Evolutionary conservation across 2,329 filamentous ascomycete genomes (phyloP).

Genomic region (Arthrobotrys pseudoclavata): DNA sequence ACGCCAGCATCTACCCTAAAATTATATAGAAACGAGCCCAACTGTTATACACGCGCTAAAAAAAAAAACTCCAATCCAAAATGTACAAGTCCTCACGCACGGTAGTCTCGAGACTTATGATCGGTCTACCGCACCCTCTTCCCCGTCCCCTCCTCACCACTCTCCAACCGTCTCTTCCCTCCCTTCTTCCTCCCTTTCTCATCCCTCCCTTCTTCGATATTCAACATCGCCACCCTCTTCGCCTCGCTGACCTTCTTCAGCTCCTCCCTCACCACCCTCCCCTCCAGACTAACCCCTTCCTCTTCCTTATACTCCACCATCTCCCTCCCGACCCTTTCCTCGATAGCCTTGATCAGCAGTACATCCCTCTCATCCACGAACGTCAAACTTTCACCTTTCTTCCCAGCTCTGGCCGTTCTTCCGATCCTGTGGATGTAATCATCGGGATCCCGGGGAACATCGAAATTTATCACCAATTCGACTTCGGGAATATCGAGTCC

Average conservation of each 20-base stretch:
- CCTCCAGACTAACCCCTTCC: conserved; percentile 94
- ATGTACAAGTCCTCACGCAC: no score
- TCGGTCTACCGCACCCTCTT: conserved; percentile 67
- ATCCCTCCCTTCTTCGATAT: conserved; percentile 92
- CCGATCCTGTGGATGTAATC: conserved; percentile 98
- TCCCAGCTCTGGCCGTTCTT: conserved; percentile 91
- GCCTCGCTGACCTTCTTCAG: conserved; percentile 94
- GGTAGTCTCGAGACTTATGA: neutral
- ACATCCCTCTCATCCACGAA: conserved; percentile 95
- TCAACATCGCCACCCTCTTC: conserved; percentile 89
- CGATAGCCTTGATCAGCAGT: conserved; percentile 88
- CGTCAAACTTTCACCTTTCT: conserved; percentile 84
- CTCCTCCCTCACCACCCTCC: conserved; percentile 83
- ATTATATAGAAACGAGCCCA: neutral
- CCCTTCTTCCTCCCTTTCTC: conserved; percentile 80
- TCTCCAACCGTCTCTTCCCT: conserved; percentile 68
- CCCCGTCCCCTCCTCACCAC: conserved; percentile 67
- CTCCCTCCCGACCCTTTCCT: conserved; percentile 81
- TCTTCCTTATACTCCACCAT: conserved; percentile 85
- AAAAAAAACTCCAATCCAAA: conserved; percentile 42
- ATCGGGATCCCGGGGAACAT: conserved; percentile 93
- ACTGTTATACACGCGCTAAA: conserved; percentile 41
- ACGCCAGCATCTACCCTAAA: conserved; percentile 41
- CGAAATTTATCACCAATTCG: conserved; percentile 91
- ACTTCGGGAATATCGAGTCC: conserved; percentile 97